Evolutionary conservation across 192 early-diverging fungal genomes (phyloP).

Genomic region (Funneliformis geosporum): DNA sequence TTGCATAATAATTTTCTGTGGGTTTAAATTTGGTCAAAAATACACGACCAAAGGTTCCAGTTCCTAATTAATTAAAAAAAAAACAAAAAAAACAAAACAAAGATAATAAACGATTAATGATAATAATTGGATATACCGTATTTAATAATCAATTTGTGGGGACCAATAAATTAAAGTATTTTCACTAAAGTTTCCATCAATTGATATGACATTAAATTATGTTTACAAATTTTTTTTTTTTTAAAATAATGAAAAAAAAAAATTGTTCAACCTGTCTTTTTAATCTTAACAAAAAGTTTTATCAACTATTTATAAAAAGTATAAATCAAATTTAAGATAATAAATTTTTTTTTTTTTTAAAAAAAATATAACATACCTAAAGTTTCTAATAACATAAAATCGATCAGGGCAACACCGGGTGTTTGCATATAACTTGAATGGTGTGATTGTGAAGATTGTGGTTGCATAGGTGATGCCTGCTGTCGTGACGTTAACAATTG

Average conservation of each 20-base stretch:
- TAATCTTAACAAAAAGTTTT: neutral
- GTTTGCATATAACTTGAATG: constrained; percentile 37
- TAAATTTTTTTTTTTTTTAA: neutral
- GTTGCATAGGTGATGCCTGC: neutral
- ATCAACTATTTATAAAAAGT: neutral
- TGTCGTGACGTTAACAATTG: neutral
- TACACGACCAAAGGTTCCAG: constrained; percentile 96
- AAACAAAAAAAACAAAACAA: neutral
- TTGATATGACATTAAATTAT: too few relatives aligned
- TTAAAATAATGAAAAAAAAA: too few relatives aligned
- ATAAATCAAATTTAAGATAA: neutral
- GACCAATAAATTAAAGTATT: too few relatives aligned
- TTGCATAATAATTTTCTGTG: constrained; percentile 75
- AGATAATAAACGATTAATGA: too few relatives aligned
- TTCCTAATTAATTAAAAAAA: constrained; percentile 60
- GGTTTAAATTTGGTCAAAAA: constrained; percentile 79
- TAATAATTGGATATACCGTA: neutral
- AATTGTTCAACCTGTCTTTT: neutral
- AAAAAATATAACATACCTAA: constrained; percentile 39
- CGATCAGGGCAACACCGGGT: constrained; percentile 45
- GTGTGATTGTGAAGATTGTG: neutral
- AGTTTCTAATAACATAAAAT: constrained; percentile 48
- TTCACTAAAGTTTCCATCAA: too few relatives aligned
- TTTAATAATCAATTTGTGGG: too few relatives aligned
- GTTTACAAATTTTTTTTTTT: too few relatives aligned